phyloP scores from a whole-genome alignment of 78 protist species.

The Polysphondylium violaceum region DNA sequence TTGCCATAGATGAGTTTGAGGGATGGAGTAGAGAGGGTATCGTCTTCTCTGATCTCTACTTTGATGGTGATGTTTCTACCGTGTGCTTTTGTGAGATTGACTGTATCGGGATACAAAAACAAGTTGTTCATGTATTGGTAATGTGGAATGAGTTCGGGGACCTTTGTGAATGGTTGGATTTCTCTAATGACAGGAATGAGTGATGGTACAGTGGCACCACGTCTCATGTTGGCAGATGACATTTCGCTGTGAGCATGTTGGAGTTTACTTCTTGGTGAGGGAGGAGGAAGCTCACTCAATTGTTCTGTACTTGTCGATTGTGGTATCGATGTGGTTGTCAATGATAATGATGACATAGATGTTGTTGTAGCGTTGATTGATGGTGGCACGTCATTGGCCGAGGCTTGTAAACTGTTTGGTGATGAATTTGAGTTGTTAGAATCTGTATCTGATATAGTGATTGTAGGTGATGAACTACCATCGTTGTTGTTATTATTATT shows the following conservation, averaged over 20 bases:
- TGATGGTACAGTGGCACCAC: not conserved
- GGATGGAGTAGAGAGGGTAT: not conserved
- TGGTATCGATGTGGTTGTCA: not conserved
- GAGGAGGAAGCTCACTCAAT: not conserved
- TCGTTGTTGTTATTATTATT: not conserved
- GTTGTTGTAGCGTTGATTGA: not conserved
- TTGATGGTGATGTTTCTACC: constrained; percentile 54
- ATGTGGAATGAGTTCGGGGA: constrained; percentile 58
- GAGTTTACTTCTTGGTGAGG: constrained; percentile 3
- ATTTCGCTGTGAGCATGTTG: not conserved
- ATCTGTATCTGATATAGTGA: not conserved
- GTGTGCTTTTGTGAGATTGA: constrained; percentile 42
- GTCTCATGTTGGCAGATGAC: constrained; percentile 2
- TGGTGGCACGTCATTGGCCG: constrained; percentile 25
- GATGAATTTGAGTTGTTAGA: not conserved
- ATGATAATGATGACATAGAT: constrained; percentile 3
- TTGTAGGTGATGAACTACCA: not conserved
- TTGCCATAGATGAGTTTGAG: constrained; percentile 49
- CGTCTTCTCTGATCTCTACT: constrained; percentile 57
- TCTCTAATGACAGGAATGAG: constrained; percentile 61
- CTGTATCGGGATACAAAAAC: constrained; percentile 56
- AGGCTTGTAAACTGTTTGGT: not conserved
- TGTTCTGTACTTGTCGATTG: not conserved
- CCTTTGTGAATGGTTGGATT: constrained; percentile 34
- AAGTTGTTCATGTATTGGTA: constrained; percentile 47